These are phyloP conservation scores for Clathrospora elynae DNA, from an alignment of 2,329 filamentous ascomycete genomes.

Conservation along the genomic window DNA sequence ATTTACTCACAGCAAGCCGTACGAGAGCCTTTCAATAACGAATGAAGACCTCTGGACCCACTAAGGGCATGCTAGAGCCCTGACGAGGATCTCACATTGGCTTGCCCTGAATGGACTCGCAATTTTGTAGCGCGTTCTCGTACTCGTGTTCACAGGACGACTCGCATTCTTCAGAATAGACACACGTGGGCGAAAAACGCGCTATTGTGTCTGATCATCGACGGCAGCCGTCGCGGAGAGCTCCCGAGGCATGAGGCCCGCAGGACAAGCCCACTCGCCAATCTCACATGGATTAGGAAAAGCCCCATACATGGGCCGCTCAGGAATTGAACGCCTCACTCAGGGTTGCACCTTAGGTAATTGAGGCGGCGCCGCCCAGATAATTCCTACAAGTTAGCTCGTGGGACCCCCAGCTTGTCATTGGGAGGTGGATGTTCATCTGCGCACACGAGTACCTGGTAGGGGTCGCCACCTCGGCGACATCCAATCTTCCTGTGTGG, in stretches of 20 bases:
- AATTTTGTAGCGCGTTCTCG: constrained; percentile 18
- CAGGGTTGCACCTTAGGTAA: constrained; percentile 24
- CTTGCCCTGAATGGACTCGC: constrained; percentile 24
- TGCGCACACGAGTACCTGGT: constrained; percentile 4
- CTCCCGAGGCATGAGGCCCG: constrained; percentile 24
- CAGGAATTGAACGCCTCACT: constrained; percentile 25
- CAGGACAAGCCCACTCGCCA: constrained; percentile 12
- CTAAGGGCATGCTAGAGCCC: constrained; percentile 26
- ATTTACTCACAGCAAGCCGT: too few species aligned
- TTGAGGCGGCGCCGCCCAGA: constrained; percentile 21
- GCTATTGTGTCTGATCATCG: constrained; percentile 18
- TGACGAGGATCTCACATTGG: constrained; percentile 30
- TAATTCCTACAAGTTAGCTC: constrained; percentile 19
- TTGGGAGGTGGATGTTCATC: constrained; percentile 11
- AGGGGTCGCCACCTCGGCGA: constrained; percentile 16
- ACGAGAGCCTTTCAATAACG: too few species aligned
- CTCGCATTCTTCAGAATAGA: constrained; percentile 10
- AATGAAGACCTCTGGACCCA: too few species aligned
- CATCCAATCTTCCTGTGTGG: neutral
- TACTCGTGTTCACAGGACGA: constrained; percentile 16
- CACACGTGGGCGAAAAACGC: constrained; percentile 23
- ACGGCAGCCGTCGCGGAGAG: constrained; percentile 25
- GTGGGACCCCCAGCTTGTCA: constrained; percentile 31
- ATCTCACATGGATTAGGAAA: constrained; percentile 17
- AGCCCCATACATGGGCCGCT: constrained; percentile 13